These are phyloP conservation scores for Poa pratensis DNA, from an alignment of 176 grass and related monocot species.

Conservation along the genomic window DNA sequence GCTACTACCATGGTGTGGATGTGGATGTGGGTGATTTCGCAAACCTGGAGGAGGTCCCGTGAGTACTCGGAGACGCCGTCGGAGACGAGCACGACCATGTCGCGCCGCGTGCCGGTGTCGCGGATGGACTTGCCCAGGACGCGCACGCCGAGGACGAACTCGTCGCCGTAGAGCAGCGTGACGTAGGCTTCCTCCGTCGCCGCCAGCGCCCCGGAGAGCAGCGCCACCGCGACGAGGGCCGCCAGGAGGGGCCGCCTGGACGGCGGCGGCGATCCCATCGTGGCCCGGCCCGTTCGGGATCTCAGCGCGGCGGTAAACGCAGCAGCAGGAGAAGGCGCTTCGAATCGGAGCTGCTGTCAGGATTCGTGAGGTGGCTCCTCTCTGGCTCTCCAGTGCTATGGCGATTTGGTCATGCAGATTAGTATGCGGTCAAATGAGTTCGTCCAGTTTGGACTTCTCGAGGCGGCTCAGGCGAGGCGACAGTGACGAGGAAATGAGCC, in stretches of 20 bases:
- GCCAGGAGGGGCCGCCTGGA: constrained; percentile 37
- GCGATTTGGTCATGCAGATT: not conserved
- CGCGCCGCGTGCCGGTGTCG: constrained; percentile 64
- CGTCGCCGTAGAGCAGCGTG: constrained; percentile 91
- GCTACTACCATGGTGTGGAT: no score
- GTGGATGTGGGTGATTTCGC: not conserved
- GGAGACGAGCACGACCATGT: constrained; percentile 94
- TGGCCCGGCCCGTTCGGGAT: constrained; percentile 16
- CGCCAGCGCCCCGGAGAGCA: constrained; percentile 37
- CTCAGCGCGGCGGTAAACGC: not conserved
- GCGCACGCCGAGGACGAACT: constrained; percentile 90
- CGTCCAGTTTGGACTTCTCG: constrained; percentile 33
- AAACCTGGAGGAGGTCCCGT: constrained; percentile 65
- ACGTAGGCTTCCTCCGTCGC: constrained; percentile 82
- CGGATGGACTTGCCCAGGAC: constrained; percentile 91
- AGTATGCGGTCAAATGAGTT: constrained; percentile 35
- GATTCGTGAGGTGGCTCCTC: not conserved
- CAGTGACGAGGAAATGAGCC: not conserved
- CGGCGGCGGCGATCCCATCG: constrained; percentile 42
- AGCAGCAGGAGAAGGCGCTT: not conserved
- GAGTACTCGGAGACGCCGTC: constrained; percentile 88
- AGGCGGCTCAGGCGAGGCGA: not conserved
- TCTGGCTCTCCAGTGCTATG: not conserved
- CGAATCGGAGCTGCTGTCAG: not conserved
- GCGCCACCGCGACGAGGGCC: constrained; percentile 33